Evolutionary conservation across 108 stramenopile genomes (phyloP).

Genomic region (Nitzschia sp.): DNA sequence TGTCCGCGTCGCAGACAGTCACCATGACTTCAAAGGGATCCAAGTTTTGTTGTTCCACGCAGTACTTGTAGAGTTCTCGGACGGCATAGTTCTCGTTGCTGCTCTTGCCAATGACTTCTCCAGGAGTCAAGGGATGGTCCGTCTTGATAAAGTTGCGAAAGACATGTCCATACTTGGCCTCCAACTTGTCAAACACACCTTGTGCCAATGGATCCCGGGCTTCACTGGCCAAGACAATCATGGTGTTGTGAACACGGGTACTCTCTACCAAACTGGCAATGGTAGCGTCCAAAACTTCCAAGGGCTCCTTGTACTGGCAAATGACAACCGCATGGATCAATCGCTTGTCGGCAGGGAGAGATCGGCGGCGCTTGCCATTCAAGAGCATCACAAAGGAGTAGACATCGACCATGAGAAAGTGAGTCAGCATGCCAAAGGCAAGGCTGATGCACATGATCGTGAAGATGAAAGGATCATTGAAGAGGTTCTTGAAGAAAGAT

Average conservation of each 20-base stretch:
- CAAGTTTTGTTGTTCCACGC: neutral
- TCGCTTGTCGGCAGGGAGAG: conserved; percentile 14
- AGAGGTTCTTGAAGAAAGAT: neutral
- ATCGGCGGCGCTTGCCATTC: conserved; percentile 12
- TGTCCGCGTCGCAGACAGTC: conserved; percentile 19
- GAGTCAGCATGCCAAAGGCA: neutral
- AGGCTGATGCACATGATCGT: neutral
- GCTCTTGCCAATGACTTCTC: conserved; percentile 20
- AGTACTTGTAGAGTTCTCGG: conserved; percentile 9
- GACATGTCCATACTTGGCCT: conserved; percentile 5
- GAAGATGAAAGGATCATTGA: conserved; percentile 9
- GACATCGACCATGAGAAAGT: conserved; percentile 5
- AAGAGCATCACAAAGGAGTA: conserved; percentile 8
- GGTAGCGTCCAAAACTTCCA: conserved; percentile 20
- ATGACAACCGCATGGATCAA: conserved; percentile 21
- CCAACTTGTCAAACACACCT: conserved; percentile 1
- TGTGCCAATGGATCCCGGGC: conserved; percentile 13
- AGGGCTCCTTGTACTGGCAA: conserved; percentile 21
- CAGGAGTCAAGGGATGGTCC: conserved; percentile 5
- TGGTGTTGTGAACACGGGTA: conserved; percentile 15
- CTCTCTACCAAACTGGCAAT: conserved; percentile 8
- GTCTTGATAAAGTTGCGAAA: conserved; percentile 21
- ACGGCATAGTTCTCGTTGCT: conserved; percentile 26
- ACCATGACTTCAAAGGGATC: conserved; percentile 27
- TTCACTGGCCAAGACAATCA: conserved; percentile 21